phyloP scores from a whole-genome alignment of 2,329 filamentous ascomycete genomes.

The Fusarium cicatricum region DNA sequence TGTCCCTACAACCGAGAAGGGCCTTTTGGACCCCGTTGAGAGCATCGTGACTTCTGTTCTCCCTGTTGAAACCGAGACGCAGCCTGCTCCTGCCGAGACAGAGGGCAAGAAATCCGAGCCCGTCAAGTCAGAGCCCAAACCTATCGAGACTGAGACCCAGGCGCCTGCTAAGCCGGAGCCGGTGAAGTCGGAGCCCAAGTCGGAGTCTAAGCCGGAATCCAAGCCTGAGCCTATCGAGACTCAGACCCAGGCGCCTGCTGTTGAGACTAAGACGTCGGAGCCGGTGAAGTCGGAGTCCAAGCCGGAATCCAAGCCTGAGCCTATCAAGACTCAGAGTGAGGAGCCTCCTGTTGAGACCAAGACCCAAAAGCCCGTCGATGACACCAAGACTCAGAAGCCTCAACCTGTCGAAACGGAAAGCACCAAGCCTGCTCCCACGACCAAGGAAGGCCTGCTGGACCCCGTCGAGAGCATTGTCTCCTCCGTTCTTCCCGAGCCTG shows the following conservation, averaged over 20 bases:
- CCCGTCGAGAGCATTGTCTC: constrained; percentile 22
- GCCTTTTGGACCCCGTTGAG: constrained; percentile 23
- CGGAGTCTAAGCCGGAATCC: no score
- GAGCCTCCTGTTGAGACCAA: constrained; percentile 1
- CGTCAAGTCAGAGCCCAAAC: not conserved
- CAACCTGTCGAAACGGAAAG: constrained; percentile 1
- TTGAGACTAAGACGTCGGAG: not conserved
- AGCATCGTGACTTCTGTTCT: constrained; percentile 16
- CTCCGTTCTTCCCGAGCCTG: constrained; percentile 5
- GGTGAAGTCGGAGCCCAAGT: no score
- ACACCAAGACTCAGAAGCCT: not conserved
- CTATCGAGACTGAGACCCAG: constrained; percentile 17
- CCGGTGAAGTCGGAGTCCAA: no score
- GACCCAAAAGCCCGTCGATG: no score
- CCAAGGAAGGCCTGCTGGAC: constrained; percentile 14
- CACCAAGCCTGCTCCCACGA: constrained; percentile 6
- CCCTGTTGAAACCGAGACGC: constrained; percentile 1
- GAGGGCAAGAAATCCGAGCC: no score
- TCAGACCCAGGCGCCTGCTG: not conserved
- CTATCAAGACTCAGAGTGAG: no score
- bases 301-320: no score
- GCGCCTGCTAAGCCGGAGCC: not conserved
- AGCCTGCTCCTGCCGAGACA: not conserved
- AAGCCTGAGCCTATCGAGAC: no score
- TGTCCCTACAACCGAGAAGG: not conserved